These are phyloP conservation scores for Aureobasidium sp. DNA, from an alignment of 2,329 filamentous ascomycete species.

Conservation along the genomic window DNA sequence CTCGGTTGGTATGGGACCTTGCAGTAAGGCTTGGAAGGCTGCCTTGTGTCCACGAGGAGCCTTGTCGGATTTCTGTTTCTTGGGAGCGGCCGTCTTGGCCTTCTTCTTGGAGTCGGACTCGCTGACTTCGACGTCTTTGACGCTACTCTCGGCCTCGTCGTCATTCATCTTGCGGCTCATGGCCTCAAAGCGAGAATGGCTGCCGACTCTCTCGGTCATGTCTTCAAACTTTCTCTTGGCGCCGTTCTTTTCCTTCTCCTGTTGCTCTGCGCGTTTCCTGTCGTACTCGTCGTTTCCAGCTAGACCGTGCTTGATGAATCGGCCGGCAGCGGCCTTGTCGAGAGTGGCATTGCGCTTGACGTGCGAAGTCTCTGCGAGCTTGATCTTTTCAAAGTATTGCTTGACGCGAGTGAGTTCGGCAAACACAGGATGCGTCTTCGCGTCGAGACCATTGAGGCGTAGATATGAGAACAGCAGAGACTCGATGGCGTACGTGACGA, in stretches of 20 bases:
- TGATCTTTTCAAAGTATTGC: slow-evolving; percentile 90
- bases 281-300: slow-evolving; percentile 43
- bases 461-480: slow-evolving; percentile 81
- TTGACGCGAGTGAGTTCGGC: slow-evolving; percentile 77
- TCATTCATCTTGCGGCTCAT: slow-evolving; percentile 27
- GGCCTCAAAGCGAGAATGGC: slow-evolving; percentile 27
- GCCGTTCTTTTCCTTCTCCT: slow-evolving; percentile 28
- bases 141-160: slow-evolving; percentile 19
- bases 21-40: slow-evolving; percentile 20
- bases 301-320: slow-evolving; percentile 76
- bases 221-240: slow-evolving; percentile 31
- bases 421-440: slow-evolving; percentile 79
- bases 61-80: slow-evolving; percentile 16
- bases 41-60: slow-evolving; percentile 14
- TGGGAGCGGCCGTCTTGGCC: slow-evolving; percentile 2
- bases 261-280: slow-evolving; percentile 29
- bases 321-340: slow-evolving; percentile 67
- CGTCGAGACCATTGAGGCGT: slow-evolving; percentile 67
- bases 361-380: slow-evolving; percentile 59
- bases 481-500: slow-evolving; percentile 81
- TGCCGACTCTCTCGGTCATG: slow-evolving; percentile 23
- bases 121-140: slow-evolving; percentile 10
- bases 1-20: slow-evolving; percentile 23
- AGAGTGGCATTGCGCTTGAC: slow-evolving; percentile 50
- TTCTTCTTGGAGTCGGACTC: slow-evolving; percentile 12